Conservation (phyloP, 1,284 basidiomycete genomes). For the Trametes hirsuta region DNA sequence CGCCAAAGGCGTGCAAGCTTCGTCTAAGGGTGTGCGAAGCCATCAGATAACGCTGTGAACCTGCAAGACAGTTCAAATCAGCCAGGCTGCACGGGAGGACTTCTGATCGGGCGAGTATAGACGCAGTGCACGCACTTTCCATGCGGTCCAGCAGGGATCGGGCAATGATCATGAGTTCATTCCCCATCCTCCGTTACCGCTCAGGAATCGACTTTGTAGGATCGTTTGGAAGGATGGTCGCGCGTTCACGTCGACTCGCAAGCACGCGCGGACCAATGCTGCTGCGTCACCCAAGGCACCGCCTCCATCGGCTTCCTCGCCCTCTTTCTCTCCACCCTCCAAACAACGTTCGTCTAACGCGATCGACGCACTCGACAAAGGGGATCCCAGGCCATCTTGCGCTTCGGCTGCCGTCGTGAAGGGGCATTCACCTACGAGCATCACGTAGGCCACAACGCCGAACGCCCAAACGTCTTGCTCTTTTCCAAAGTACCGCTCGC, state of each 20-base stretch:
- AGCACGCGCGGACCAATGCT: slow-evolving; percentile 77
- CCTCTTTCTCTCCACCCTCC: slow-evolving; percentile 70
- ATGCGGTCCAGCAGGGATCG: slow-evolving; percentile 16
- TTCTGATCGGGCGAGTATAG: slow-evolving; percentile 20
- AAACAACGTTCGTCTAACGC: slow-evolving; percentile 76
- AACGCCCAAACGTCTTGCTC: slow-evolving; percentile 99
- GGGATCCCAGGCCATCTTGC: slow-evolving; percentile 75
- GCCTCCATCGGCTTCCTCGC: slow-evolving; percentile 77
- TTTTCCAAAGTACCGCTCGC: slow-evolving; percentile 93
- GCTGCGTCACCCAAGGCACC: slow-evolving; percentile 82
- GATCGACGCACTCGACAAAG: slow-evolving; percentile 73
- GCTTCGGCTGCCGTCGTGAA: slow-evolving; percentile 88
- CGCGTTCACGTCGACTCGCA: slow-evolving; percentile 70
- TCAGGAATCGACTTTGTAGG: slow-evolving; percentile 76
- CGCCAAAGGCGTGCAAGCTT: slow-evolving; percentile 17
- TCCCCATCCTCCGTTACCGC: slow-evolving; percentile 69
- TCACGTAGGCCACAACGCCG: slow-evolving; percentile 96
- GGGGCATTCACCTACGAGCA: slow-evolving; percentile 94
- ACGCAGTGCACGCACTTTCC: slow-evolving; percentile 27
- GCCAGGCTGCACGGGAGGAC: slow-evolving; percentile 14
- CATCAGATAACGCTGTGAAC: slow-evolving; percentile 32
- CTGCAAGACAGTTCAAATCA: slow-evolving; percentile 23
- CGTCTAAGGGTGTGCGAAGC: slow-evolving; percentile 21
- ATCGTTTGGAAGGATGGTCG: slow-evolving; percentile 86
- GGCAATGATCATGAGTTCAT: slow-evolving; percentile 25